Conservation (phyloP, 1,284 basidiomycete genomes). For the Ceratobasidium sp. region DNA sequence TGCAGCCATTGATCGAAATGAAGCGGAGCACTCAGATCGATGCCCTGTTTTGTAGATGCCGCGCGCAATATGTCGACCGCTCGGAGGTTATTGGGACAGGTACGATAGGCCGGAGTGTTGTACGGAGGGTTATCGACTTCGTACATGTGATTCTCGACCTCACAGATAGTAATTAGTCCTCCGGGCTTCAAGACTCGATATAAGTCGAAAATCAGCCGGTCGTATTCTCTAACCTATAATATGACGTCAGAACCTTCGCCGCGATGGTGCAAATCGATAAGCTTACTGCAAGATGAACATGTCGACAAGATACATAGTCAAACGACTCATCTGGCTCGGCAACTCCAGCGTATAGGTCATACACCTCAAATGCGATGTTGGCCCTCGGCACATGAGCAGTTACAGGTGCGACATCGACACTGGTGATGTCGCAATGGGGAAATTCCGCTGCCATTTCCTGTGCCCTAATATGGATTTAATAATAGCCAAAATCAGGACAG, state of each 20-base stretch:
- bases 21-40: constrained; percentile 18
- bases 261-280: too few relatives aligned
- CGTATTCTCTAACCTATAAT: constrained; percentile 39
- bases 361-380: constrained; percentile 36
- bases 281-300: constrained; percentile 23
- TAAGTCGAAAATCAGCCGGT: constrained; percentile 36
- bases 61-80: not conserved
- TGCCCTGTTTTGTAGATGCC: constrained; percentile 4
- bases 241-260: too few relatives aligned
- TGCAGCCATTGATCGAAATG: constrained; percentile 23
- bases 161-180: constrained; percentile 22
- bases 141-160: constrained; percentile 31
- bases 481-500: too few relatives aligned
- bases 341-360: constrained; percentile 38
- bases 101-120: not conserved
- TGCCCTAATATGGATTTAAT: constrained; percentile 3
- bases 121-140: constrained; percentile 37
- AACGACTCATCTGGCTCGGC: constrained; percentile 38
- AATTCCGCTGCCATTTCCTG: constrained; percentile 43
- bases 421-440: constrained; percentile 40
- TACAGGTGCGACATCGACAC: constrained; percentile 24
- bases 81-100: not conserved
- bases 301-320: constrained; percentile 42
- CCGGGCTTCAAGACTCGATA: constrained; percentile 27
- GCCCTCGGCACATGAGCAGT: constrained; percentile 23